phyloP scores from a whole-genome alignment of 2,329 filamentous ascomycete genomes.

The Penicillium concentricum region DNA sequence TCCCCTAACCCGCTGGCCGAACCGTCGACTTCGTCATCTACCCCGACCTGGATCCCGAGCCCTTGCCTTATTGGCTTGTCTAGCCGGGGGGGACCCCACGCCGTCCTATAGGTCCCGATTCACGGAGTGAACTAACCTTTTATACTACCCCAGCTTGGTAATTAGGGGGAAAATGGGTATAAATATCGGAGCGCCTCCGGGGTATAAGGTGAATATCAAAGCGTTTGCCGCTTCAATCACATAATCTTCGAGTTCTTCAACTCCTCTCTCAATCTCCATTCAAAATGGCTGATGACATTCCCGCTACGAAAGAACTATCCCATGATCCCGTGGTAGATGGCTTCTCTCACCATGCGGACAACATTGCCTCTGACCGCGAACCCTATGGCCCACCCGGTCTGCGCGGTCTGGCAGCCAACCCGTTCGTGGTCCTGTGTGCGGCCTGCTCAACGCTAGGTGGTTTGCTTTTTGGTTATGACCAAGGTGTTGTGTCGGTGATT shows the following conservation, averaged over 20 bases:
- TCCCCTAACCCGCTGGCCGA: neutral
- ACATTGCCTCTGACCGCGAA: conserved; percentile 30
- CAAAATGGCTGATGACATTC: conserved; percentile 22
- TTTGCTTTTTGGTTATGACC: conserved; percentile 53
- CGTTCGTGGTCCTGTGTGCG: conserved; percentile 53
- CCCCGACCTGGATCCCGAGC: neutral
- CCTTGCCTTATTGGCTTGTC: neutral
- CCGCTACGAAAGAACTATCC: conserved; percentile 18
- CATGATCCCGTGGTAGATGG: conserved; percentile 23
- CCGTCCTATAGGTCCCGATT: neutral
- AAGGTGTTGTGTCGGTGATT: conserved; percentile 47
- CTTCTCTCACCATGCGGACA: conserved; percentile 37
- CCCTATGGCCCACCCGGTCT: conserved; percentile 43
- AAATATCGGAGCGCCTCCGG: neutral
- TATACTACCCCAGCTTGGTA: neutral
- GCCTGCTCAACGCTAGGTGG: conserved; percentile 53
- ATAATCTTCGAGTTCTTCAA: neutral
- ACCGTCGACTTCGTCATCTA: neutral
- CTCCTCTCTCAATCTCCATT: neutral
- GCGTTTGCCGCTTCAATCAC: neutral
- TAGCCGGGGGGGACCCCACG: neutral
- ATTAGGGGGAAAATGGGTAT: neutral
- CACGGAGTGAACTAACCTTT: neutral
- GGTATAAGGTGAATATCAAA: neutral
- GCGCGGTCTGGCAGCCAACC: conserved; percentile 48